These are phyloP conservation scores for Pelargonium australe DNA, from an alignment of 441 rosid species.

Conservation along the genomic window DNA sequence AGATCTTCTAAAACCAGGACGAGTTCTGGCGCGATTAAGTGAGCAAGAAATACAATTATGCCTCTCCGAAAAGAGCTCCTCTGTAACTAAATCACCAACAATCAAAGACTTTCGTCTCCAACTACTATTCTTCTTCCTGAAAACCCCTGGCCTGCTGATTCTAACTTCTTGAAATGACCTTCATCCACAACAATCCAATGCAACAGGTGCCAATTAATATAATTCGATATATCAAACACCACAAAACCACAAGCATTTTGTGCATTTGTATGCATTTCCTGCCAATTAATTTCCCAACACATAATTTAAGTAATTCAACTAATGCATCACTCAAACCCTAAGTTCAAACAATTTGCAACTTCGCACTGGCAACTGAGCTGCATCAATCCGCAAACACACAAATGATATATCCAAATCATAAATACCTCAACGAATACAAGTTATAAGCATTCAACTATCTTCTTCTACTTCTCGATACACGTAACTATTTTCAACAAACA, in stretches of 20 bases:
- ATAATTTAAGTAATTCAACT: neutral
- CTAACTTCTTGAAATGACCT: constrained; percentile 42
- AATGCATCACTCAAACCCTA: neutral
- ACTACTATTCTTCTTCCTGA: constrained; percentile 32
- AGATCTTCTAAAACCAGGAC: constrained; percentile 29
- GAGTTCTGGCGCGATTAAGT: constrained; percentile 33
- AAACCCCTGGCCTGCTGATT: constrained; percentile 24
- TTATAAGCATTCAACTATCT: neutral
- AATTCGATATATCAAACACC: neutral
- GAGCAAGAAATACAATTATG: constrained; percentile 41
- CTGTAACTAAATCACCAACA: constrained; percentile 24
- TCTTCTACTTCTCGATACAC: no score
- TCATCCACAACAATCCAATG: constrained; percentile 18
- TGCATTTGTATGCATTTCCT: neutral
- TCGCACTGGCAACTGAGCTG: neutral
- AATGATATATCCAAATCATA: neutral
- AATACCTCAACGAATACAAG: neutral
- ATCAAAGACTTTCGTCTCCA: constrained; percentile 31
- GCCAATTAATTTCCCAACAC: neutral
- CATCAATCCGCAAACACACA: neutral
- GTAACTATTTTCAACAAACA: neutral
- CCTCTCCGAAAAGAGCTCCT: constrained; percentile 30
- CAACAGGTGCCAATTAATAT: neutral
- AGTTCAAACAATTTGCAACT: neutral
- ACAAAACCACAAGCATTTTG: neutral